A percentile compares a stretch with the other conserved stretches of the same genome.
Conservation (phyloP, 2,329 filamentous ascomycete genomes). For the Aspergillus sp. region DNA sequence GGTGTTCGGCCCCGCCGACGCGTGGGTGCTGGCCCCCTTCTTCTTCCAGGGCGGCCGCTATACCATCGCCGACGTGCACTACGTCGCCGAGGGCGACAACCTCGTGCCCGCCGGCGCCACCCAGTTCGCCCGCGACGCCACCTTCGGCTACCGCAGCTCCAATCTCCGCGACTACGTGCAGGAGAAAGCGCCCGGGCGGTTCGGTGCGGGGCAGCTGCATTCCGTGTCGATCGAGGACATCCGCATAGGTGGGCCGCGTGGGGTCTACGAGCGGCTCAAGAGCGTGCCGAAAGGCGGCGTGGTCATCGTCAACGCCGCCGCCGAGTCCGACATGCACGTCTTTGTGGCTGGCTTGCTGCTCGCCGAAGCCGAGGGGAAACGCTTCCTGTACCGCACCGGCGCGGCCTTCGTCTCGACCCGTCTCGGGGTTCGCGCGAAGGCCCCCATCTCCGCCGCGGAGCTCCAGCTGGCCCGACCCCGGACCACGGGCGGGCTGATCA, state of each 20-base stretch:
- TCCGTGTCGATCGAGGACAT: constrained; percentile 51
- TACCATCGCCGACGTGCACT: constrained; percentile 58
- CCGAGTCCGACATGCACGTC: constrained; percentile 55
- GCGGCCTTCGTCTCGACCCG: constrained; percentile 50
- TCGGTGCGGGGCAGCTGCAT: constrained; percentile 37
- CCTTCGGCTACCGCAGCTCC: constrained; percentile 56
- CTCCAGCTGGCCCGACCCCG: constrained; percentile 36
- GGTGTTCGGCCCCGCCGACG: constrained; percentile 51
- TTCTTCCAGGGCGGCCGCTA: constrained; percentile 59
- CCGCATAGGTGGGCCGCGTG: constrained; percentile 43
- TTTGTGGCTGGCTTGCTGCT: constrained; percentile 51
- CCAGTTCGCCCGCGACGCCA: constrained; percentile 57
- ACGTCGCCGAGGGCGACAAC: constrained; percentile 51
- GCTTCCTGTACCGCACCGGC: constrained; percentile 47
- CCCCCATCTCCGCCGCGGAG: constrained; percentile 49
- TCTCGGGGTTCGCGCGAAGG: constrained; percentile 52
- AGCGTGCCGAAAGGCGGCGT: constrained; percentile 38
- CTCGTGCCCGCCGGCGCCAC: constrained; percentile 53
- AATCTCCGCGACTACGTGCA: constrained; percentile 53
- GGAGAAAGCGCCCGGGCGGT: constrained; percentile 51
- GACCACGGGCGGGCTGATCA: constrained; percentile 49
- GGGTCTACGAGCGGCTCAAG: constrained; percentile 42
- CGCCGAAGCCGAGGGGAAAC: constrained; percentile 38
- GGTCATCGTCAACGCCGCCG: constrained; percentile 53
- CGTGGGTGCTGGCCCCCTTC: constrained; percentile 57